Percentiles rank a stretch among this genome's conserved stretches.
Conservation (phyloP, 73 alveolate species). For the Uronychia setigera region DNA sequence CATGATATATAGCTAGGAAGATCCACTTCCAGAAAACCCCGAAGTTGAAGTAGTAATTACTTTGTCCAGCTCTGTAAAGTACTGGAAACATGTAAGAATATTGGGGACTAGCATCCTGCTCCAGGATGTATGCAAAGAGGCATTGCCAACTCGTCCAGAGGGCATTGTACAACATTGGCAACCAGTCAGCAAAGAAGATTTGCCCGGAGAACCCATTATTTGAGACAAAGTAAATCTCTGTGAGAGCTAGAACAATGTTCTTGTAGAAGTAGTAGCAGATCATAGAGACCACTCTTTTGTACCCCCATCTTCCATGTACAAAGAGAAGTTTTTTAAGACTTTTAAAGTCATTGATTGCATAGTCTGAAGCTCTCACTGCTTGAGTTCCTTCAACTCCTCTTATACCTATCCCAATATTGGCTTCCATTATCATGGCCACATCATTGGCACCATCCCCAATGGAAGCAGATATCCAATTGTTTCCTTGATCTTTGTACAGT, state of each 20-base stretch:
- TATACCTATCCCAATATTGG: conserved; percentile 90
- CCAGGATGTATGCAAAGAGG: conserved; percentile 79
- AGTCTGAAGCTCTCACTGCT: conserved; percentile 96
- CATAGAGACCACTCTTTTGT: conserved; percentile 82
- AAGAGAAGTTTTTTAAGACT: conserved; percentile 74
- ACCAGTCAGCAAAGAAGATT: conserved; percentile 93
- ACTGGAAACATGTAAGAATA: conserved; percentile 70
- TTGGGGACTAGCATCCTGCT: conserved; percentile 75
- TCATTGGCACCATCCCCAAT: conserved; percentile 99
- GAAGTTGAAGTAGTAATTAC: conserved; percentile 68
- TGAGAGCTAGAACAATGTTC: conserved; percentile 84
- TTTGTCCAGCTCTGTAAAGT: conserved; percentile 88
- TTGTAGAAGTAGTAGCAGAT: conserved; percentile 94
- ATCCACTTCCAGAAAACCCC: conserved; percentile 86
- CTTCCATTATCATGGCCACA: conserved; percentile 94
- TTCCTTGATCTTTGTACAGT: neutral
- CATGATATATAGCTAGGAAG: conserved; percentile 75
- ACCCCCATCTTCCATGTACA: conserved; percentile 92
- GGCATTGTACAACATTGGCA: conserved; percentile 89
- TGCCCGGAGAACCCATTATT: conserved; percentile 91
- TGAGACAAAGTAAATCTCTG: conserved; percentile 84
- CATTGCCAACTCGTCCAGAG: conserved; percentile 94
- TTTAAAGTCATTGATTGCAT: conserved; percentile 85
- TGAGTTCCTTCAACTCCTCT: conserved; percentile 96
- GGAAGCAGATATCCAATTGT: conserved; percentile 45